phyloP scores from a whole-genome alignment of 768 basidiomycete genomes.

The Trametes sanguinea region DNA sequence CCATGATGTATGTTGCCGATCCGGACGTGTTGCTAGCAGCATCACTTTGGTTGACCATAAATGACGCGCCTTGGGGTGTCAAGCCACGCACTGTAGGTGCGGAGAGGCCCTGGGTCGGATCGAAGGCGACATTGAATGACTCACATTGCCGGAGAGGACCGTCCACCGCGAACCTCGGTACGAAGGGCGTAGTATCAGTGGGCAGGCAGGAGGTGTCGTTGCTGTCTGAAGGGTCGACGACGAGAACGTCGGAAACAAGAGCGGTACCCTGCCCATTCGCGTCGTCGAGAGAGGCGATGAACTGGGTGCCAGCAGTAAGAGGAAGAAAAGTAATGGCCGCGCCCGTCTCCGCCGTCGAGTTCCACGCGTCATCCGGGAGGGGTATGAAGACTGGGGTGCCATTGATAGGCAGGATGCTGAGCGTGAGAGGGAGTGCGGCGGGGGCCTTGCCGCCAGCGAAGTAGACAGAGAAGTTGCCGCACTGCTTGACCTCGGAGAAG shows the following conservation, averaged over 20 bases:
- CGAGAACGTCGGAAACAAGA: conserved; percentile 49
- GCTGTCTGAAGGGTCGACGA: conserved; percentile 41
- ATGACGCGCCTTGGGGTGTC: conserved; percentile 30
- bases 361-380: conserved; percentile 42
- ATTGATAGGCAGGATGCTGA: conserved; percentile 57
- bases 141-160: conserved; percentile 48
- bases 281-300: conserved; percentile 59
- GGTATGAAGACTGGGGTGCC: conserved; percentile 50
- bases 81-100: conserved; percentile 44
- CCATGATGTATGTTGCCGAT: conserved; percentile 47
- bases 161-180: conserved; percentile 37
- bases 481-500: conserved; percentile 51
- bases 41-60: conserved; percentile 27
- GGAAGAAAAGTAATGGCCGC: conserved; percentile 54
- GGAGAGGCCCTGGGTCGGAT: conserved; percentile 36
- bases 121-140: conserved; percentile 47
- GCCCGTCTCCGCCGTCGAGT: conserved; percentile 41
- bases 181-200: conserved; percentile 10
- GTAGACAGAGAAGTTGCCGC: conserved; percentile 49
- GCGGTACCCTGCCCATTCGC: conserved; percentile 42
- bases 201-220: conserved; percentile 45
- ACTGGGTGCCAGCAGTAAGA: conserved; percentile 47
- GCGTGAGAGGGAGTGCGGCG: conserved; percentile 41
- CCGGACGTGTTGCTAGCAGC: conserved; percentile 33
- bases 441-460: conserved; percentile 45